Conservation (phyloP, 106 monocot genomes). For the Agapanthus africanus region DNA sequence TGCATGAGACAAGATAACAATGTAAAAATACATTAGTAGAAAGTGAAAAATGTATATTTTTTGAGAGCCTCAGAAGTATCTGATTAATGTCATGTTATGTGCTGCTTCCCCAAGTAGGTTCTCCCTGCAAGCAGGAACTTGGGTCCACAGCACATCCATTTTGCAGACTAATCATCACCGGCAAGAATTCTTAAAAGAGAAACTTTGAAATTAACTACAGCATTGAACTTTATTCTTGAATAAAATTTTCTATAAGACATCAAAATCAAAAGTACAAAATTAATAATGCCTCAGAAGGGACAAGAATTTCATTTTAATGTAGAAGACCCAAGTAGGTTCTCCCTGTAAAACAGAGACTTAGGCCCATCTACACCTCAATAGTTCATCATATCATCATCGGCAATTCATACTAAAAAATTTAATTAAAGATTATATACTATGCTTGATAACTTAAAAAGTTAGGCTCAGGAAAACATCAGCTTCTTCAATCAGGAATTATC, state of each 20-base stretch:
- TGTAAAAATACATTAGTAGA: neutral
- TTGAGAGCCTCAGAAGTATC: constrained; percentile 1
- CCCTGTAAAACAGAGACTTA: neutral
- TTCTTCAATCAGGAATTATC: constrained; percentile 30
- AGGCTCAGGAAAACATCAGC: no score
- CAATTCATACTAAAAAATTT: neutral
- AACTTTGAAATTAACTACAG: no score
- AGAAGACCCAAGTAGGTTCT: neutral
- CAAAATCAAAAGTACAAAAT: neutral
- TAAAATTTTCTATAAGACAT: no score
- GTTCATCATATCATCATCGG: neutral
- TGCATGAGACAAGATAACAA: no score
- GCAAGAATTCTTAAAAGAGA: neutral
- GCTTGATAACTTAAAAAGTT: no score
- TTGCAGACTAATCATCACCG: neutral
- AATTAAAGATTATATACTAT: no score
- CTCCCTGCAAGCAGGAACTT: constrained; percentile 20
- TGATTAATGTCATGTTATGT: neutral
- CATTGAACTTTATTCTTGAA: no score
- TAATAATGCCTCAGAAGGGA: neutral
- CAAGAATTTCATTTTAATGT: neutral
- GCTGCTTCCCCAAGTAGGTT: constrained; percentile 1
- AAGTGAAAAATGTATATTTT: neutral
- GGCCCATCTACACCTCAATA: neutral
- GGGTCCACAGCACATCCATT: constrained; percentile 27